phyloP scores from a whole-genome alignment of 2,329 filamentous ascomycete genomes.

The Hypoxylon sp. region DNA sequence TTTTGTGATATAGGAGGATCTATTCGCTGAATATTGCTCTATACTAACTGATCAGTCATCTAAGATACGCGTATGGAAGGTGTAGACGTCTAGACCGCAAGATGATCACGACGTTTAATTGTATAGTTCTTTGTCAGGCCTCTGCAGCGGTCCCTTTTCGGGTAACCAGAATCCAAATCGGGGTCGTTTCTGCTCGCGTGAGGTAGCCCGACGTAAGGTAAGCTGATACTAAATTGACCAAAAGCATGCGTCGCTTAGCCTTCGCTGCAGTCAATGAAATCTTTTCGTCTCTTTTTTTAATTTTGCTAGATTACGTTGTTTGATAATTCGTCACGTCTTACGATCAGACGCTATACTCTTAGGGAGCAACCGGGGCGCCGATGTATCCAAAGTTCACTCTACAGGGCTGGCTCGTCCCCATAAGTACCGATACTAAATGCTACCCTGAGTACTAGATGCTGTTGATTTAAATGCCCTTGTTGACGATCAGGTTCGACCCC shows the following conservation, averaged over 20 bases:
- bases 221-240: constrained; percentile 44
- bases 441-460: constrained; percentile 42
- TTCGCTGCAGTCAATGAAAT: constrained; percentile 37
- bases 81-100: constrained; percentile 35
- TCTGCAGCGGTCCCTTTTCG: constrained; percentile 51
- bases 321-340: constrained; percentile 39
- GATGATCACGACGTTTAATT: constrained; percentile 26
- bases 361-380: constrained; percentile 7
- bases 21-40: constrained; percentile 45
- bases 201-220: constrained; percentile 47
- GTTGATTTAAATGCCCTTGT: constrained; percentile 41
- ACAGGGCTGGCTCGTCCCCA: constrained; percentile 37
- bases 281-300: constrained; percentile 17
- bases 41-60: constrained; percentile 32
- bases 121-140: constrained; percentile 47
- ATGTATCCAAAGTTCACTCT: constrained; percentile 44
- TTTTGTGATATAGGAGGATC: constrained; percentile 29
- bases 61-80: constrained; percentile 23
- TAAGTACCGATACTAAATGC: constrained; percentile 47
- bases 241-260: constrained; percentile 38
- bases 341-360: constrained; percentile 25
- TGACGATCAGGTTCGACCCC: constrained; percentile 46
- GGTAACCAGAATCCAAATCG: constrained; percentile 46
- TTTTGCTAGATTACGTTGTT: constrained; percentile 23
- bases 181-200: constrained; percentile 44